Conservation (phyloP, 2,329 filamentous ascomycete species). For the Exophiala aquamarina region DNA sequence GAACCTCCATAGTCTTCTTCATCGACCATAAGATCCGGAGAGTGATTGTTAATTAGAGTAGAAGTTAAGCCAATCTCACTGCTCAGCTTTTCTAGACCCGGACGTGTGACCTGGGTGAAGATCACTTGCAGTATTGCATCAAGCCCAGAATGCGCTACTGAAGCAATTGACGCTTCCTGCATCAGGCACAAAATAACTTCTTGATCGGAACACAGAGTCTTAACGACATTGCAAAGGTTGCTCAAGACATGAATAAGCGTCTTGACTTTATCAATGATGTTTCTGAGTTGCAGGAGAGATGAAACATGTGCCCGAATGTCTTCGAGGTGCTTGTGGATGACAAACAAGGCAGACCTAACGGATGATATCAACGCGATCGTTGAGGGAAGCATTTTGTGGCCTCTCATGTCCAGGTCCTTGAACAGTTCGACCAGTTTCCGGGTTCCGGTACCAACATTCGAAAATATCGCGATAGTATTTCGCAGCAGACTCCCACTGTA, state of each 20-base stretch:
- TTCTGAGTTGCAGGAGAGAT: constrained; percentile 17
- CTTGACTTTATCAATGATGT: constrained; percentile 5
- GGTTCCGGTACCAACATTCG: constrained; percentile 5
- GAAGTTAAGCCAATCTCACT: constrained; percentile 12
- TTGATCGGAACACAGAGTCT: constrained; percentile 4
- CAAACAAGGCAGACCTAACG: constrained; percentile 8
- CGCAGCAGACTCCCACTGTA: constrained; percentile 17
- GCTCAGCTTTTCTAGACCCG: constrained; percentile 8
- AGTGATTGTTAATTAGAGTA: background rate
- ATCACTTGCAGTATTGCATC: constrained; percentile 9
- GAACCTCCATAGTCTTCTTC: background rate
- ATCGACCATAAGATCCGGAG: background rate
- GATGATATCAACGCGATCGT: constrained; percentile 12
- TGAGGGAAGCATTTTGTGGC: constrained; percentile 3
- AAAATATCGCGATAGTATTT: constrained; percentile 11
- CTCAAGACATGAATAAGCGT: constrained; percentile 5
- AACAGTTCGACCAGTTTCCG: constrained; percentile 6
- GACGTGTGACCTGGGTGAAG: constrained; percentile 9
- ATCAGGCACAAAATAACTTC: constrained; percentile 10
- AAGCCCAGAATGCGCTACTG: constrained; percentile 8
- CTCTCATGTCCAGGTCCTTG: constrained; percentile 1
- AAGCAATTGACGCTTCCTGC: constrained; percentile 4
- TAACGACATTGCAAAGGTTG: constrained; percentile 1
- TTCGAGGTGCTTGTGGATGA: constrained; percentile 11
- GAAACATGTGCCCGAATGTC: background rate